A percentile compares a stretch with the other conserved stretches of the same genome.
Evolutionary conservation across 2,329 filamentous ascomycete species (phyloP).

Genomic region (Hawksworthiomyces lignivorus): DNA sequence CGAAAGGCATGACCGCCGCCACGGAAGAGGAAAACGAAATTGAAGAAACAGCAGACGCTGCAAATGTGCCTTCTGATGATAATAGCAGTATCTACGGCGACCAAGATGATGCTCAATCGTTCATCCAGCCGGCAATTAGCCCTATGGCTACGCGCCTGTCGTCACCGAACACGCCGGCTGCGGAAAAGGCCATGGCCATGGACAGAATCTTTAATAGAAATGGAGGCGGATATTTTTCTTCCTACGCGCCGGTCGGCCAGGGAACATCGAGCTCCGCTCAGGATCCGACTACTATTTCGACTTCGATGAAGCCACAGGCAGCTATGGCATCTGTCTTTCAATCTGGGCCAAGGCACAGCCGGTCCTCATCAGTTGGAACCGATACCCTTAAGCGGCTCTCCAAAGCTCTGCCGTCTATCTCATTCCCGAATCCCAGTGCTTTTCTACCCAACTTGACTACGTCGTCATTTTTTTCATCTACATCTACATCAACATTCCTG

Average conservation of each 20-base stretch:
- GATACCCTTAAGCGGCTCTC: slow-evolving; percentile 51
- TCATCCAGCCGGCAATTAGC: slow-evolving; percentile 53
- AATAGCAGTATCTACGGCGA: slow-evolving; percentile 28
- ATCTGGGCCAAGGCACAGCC: slow-evolving; percentile 26
- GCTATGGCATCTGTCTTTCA: slow-evolving; percentile 11
- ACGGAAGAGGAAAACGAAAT: neutral
- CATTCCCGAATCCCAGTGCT: slow-evolving; percentile 31
- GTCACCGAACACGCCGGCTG: slow-evolving; percentile 45
- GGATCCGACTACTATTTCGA: no score
- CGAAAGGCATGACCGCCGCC: neutral
- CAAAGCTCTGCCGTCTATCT: slow-evolving; percentile 49
- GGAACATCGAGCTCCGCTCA: slow-evolving; percentile 4
- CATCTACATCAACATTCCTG: slow-evolving; percentile 9
- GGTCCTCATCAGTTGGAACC: slow-evolving; percentile 48
- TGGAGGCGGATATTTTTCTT: slow-evolving; percentile 24
- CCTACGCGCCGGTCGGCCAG: neutral
- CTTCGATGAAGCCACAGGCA: neutral
- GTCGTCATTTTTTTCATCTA: slow-evolving; percentile 32
- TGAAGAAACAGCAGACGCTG: neutral
- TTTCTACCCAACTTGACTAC: slow-evolving; percentile 28
- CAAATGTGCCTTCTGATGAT: slow-evolving; percentile 24
- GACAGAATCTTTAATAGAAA: slow-evolving; percentile 23
- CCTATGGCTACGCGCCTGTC: slow-evolving; percentile 48
- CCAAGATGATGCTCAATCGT: slow-evolving; percentile 50
- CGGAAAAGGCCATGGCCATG: slow-evolving; percentile 51